Base-by-base conservation (phyloP, 2,329 filamentous ascomycete species). In the Phoma sp. region DNA sequence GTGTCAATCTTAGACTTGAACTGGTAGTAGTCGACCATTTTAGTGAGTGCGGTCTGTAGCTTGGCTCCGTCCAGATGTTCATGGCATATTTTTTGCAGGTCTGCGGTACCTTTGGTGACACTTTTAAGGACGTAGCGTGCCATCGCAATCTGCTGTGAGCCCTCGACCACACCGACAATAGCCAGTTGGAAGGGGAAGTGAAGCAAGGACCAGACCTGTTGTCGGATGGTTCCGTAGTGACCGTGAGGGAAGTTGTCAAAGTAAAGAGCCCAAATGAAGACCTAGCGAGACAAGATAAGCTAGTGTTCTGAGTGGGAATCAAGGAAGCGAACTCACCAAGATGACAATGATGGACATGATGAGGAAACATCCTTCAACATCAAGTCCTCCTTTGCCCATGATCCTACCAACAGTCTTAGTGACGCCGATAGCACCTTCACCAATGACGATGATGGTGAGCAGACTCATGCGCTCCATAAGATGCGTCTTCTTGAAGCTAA, bases 151-250 rank as follows among this genome's bases (percentile, higher is more conserved):
- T 88, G 84, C 6, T 84, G 84, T 32, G 81, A 77, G 12, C 84
- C 86, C 63, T 88, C 85, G 37, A 87, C 81, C n/a, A 87, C 80
- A 6, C 89, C 80, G 12, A 87, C 81, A 26, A 89, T 80, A 5
- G 83, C 76, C 2, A 88, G 78, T 59, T 89, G 85, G 61, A 88
- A 84, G 0, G 86, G 86, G 54, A 87, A 84, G 71, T 88, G 86
- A 1, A 85, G 68, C 2, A 78, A 51, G 0, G 81, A 79, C 84
- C 83, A 86, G 46, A 85, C 72, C 43, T 86, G 83, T 59, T 89
- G 87, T 4, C 83, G 80, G 38, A 84, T 76, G 25, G 76, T 81
- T 30, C 81, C 80, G 55, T 82, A 81, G 48, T 77, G 75, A 26
- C 76, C 75, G 42, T 69, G 78, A 53, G 71, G 83, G 69, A 77